These are phyloP conservation scores for Phylloporus sp. DNA, from an alignment of 768 basidiomycete species.

Conservation along the genomic window DNA sequence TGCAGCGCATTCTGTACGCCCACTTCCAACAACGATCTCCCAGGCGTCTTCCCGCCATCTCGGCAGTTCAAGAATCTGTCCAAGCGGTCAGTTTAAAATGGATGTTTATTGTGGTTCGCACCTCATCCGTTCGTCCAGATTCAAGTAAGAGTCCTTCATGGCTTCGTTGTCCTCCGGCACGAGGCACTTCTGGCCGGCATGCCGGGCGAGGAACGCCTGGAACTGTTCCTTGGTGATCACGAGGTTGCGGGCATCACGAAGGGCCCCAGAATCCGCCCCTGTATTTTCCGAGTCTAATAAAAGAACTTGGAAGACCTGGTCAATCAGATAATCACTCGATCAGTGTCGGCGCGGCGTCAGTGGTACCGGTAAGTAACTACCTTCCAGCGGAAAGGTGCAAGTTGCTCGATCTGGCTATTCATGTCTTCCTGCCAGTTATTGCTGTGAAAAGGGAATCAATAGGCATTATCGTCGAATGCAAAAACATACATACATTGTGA, in stretches of 20 bases:
- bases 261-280: slow-evolving; percentile 25
- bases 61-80: slow-evolving; percentile 33
- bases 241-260: slow-evolving; percentile 33
- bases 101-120: neutral
- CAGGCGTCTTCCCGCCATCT: slow-evolving; percentile 30
- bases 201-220: slow-evolving; percentile 32
- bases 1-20: slow-evolving; percentile 31
- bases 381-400: slow-evolving; percentile 38
- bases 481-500: slow-evolving; percentile 23
- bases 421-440: slow-evolving; percentile 39
- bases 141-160: slow-evolving; percentile 39
- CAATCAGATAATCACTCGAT: slow-evolving; percentile 1
- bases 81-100: neutral
- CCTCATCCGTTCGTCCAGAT: slow-evolving; percentile 39
- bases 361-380: slow-evolving; percentile 18
- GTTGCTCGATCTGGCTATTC: slow-evolving; percentile 32
- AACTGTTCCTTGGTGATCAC: slow-evolving; percentile 34
- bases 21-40: slow-evolving; percentile 28
- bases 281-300: slow-evolving; percentile 35
- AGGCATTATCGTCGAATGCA: accelerated
- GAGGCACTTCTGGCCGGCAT: slow-evolving; percentile 27
- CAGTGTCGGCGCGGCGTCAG: neutral
- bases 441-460: slow-evolving; percentile 11
- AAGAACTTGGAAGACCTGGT: slow-evolving; percentile 35
- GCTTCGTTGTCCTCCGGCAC: slow-evolving; percentile 37